Evolutionary conservation across 306 rosid genomes (phyloP), one percentile per base, ranked within the genome.

Genomic region (Cajanus cajan): DNA sequence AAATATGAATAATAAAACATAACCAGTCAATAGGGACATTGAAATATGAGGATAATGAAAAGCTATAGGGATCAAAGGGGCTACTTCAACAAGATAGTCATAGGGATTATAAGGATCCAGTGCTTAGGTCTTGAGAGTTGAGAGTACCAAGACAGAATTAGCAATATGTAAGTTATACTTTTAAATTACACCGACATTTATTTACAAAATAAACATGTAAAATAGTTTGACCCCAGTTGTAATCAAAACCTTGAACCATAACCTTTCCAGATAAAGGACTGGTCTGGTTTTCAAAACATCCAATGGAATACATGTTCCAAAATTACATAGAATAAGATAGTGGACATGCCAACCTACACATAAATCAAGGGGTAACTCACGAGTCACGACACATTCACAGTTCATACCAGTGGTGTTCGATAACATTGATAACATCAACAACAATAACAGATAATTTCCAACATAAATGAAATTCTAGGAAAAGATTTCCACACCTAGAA

Each of bases 401-500:
- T 37, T 4, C 41, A 37, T 37, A 37, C 41, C 6, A 41, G 47
- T 28, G 31, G 31, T 28, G 31, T 3, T 28, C 31, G 1, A 28
- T 28, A 28, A 28, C 31, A 28, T 1, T 1, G 31, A 28, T 28
- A 28, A 28, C 31, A 28, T 28, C 41, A 37, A 37, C 41, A 37
- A 37, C 8, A 43, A 45, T 14, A 45, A 14, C 13, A n/a, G 51
- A 34, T 16, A 68, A 55, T 19, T 44, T 44, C 52, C 18, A 28
- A 9, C 68, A 61, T 33, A 61, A 68, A 55, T 16, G 69, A 52
- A 50, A 39, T 52, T 68, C 76, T 21, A 69, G 57, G 16, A 78
- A 78, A 58, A 78, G 16, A 78, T 58, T 57, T 44, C 64, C 25
- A 12, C 43, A 15, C 76, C 77, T 33, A 36, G 24, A 70, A 51